Evolutionary conservation across 306 rosid genomes (phyloP).

Genomic region (Begonia fuchsioides): DNA sequence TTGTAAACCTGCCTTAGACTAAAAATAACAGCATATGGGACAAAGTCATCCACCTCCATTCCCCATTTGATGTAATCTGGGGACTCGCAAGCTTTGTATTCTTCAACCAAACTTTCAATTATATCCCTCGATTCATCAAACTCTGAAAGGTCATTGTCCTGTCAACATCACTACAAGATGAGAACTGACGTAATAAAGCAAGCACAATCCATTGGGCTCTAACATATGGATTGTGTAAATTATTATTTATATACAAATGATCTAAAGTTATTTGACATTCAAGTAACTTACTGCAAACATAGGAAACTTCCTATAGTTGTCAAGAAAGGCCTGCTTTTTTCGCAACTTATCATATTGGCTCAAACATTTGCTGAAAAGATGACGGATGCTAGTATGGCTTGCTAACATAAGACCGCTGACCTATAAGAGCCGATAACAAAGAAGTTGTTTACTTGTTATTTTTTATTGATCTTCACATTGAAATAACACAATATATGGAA

Average conservation of each 20-base stretch:
- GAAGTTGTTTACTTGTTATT: no score
- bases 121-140: slow-evolving; percentile 97
- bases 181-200: slow-evolving; percentile 11
- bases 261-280: no score
- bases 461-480: no score
- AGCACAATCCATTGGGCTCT: slow-evolving; percentile 10
- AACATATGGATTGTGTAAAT: not conserved
- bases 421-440: slow-evolving; percentile 21
- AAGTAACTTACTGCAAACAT: slow-evolving; percentile 84
- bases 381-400: slow-evolving; percentile 95
- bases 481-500: no score
- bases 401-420: slow-evolving; percentile 99
- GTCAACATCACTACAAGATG: slow-evolving; percentile 20
- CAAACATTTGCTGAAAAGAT: slow-evolving; percentile 92
- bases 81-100: slow-evolving; percentile 95
- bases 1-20: slow-evolving; percentile 7
- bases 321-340: slow-evolving; percentile 97
- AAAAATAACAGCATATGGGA: slow-evolving; percentile 11
- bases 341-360: slow-evolving; percentile 90
- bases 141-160: slow-evolving; percentile 99
- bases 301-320: slow-evolving; percentile 93
- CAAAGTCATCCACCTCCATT: slow-evolving; percentile 67
- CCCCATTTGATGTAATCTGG: slow-evolving; percentile 99
- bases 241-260: not conserved
- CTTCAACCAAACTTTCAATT: slow-evolving; percentile 92